A percentile compares a stretch with the other conserved stretches of the same genome.
Conservation (phyloP, 768 basidiomycete species). For the Galerina sulciceps region DNA sequence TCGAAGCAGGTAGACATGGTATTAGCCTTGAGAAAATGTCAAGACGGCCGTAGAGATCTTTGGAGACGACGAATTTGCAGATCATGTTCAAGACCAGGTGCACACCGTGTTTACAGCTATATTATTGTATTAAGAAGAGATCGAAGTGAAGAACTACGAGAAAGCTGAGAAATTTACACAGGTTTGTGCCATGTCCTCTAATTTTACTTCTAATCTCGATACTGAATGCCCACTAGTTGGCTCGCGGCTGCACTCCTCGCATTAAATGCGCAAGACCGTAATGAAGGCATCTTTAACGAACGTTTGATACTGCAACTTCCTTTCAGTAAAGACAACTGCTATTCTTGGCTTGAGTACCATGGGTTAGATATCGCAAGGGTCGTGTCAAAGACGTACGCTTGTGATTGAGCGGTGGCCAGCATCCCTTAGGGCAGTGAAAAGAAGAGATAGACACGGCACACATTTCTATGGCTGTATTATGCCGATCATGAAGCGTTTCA, state of each 20-base stretch:
- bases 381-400: constrained; percentile 92
- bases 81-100: constrained; percentile 73
- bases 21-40: constrained; percentile 83
- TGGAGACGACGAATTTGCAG: constrained; percentile 85
- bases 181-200: constrained; percentile 42
- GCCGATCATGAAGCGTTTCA: constrained; percentile 97
- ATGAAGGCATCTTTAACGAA: constrained; percentile 89
- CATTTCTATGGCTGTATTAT: constrained; percentile 94
- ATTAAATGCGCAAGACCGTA: constrained; percentile 90
- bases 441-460: constrained; percentile 87
- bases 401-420: constrained; percentile 94
- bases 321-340: constrained; percentile 80
- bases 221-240: constrained; percentile 63
- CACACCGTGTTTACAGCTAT: constrained; percentile 90
- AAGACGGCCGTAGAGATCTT: constrained; percentile 91
- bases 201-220: background rate
- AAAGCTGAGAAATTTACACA: constrained; percentile 98
- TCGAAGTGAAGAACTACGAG: constrained; percentile 92
- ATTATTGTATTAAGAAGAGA: constrained; percentile 99
- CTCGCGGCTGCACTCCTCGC: constrained; percentile 86
- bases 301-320: constrained; percentile 99
- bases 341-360: constrained; percentile 66
- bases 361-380: constrained; percentile 65
- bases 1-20: constrained; percentile 76
- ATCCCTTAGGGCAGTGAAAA: constrained; percentile 95